A percentile compares a stretch with the other conserved stretches of the same genome.
These are phyloP conservation scores for Colletotrichum tropicicola DNA, from an alignment of 2,329 filamentous ascomycete genomes.

Conservation along the genomic window DNA sequence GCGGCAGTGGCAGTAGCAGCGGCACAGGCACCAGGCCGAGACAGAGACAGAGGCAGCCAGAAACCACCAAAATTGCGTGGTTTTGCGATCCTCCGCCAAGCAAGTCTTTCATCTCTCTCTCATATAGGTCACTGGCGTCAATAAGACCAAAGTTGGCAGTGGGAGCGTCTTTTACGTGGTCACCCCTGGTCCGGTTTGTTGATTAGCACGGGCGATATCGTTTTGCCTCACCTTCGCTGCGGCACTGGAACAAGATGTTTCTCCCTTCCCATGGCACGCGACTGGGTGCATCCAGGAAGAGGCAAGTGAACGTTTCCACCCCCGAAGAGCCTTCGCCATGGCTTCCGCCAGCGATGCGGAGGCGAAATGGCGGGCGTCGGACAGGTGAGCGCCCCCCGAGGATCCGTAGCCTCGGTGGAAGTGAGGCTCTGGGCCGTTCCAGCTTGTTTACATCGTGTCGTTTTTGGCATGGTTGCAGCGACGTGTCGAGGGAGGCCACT, in stretches of 20 bases:
- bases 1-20: not conserved
- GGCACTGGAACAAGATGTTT: not conserved
- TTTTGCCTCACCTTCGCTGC: not conserved
- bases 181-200: slow-evolving; percentile 7
- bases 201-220: slow-evolving; percentile 1
- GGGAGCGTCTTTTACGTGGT: slow-evolving; percentile 6
- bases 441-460: slow-evolving; percentile 26
- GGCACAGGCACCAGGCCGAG: not conserved
- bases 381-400: not conserved
- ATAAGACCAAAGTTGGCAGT: slow-evolving; percentile 12
- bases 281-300: slow-evolving; percentile 13
- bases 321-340: slow-evolving; percentile 4
- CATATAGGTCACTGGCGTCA: slow-evolving; percentile 12
- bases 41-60: not conserved
- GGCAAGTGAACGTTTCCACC: slow-evolving; percentile 15
- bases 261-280: not conserved
- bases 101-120: slow-evolving; percentile 6
- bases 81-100: not conserved
- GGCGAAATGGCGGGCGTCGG: slow-evolving; percentile 16
- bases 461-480: slow-evolving; percentile 22
- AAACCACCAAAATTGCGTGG: not conserved
- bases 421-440: slow-evolving; percentile 24
- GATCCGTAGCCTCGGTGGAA: slow-evolving; percentile 6
- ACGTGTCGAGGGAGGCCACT: slow-evolving; percentile 13
- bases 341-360: not conserved